Percentiles rank a stretch among this genome's conserved stretches.
Evolutionary conservation across 495 filamentous ascomycete genomes (phyloP).

Genomic region (Cairneyella variabilis): DNA sequence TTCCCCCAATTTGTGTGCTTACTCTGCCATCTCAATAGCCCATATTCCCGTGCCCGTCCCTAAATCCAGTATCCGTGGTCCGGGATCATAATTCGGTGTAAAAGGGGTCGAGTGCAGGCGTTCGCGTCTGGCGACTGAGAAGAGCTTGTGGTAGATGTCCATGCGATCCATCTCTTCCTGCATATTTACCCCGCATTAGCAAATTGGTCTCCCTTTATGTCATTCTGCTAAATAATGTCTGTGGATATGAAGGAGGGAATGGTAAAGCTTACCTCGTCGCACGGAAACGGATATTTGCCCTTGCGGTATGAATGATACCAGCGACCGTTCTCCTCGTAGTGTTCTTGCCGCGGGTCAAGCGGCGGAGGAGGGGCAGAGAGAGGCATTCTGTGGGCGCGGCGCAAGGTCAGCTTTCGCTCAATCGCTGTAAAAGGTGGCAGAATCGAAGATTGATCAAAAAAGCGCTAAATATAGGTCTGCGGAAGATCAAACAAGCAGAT

Average conservation of each 20-base stretch:
- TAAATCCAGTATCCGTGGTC: constrained; percentile 66
- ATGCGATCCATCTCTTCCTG: constrained; percentile 68
- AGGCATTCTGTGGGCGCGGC: constrained; percentile 14
- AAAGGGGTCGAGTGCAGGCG: constrained; percentile 55
- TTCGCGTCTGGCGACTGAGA: constrained; percentile 61
- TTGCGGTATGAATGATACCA: constrained; percentile 20
- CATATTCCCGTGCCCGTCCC: constrained; percentile 91
- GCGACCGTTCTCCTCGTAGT: constrained; percentile 15
- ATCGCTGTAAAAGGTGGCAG: not conserved
- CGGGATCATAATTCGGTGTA: constrained; percentile 35
- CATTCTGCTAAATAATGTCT: too few species aligned
- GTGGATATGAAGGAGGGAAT: too few species aligned
- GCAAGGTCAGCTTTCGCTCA: constrained; percentile 14
- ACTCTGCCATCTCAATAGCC: constrained; percentile 84
- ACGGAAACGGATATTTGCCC: constrained; percentile 27
- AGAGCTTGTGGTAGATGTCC: constrained; percentile 75
- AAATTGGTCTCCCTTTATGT: too few species aligned
- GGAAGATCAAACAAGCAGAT: not conserved
- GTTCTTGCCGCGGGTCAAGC: not conserved
- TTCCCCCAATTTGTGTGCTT: constrained; percentile 29
- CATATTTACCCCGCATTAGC: constrained; percentile 7
- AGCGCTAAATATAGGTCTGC: not conserved
- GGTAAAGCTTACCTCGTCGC: constrained; percentile 25
- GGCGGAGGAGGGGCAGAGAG: constrained; percentile 10
- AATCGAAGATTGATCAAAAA: not conserved